phyloP scores from a whole-genome alignment of 2,329 filamentous ascomycete species.

The Colletotrichum ledebouriae region DNA sequence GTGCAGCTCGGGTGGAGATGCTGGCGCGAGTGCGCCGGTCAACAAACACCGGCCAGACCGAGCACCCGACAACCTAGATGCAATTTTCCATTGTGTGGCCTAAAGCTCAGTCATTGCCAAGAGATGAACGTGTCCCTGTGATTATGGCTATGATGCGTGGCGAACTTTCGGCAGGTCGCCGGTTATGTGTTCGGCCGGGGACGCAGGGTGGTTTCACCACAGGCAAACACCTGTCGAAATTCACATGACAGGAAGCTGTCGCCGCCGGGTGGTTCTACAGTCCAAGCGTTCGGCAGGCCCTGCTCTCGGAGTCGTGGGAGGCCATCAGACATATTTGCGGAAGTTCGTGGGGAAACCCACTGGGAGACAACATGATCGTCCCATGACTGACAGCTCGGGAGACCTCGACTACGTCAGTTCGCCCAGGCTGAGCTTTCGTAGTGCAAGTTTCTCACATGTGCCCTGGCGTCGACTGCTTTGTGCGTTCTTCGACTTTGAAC shows the following conservation, averaged over 20 bases:
- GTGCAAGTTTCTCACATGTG: conserved; percentile 4
- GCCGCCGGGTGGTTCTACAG: conserved; percentile 17
- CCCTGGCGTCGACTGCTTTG: not conserved
- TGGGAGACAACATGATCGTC: not conserved
- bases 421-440: not conserved
- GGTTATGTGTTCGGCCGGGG: conserved; percentile 11
- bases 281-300: conserved; percentile 28
- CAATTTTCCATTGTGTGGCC: not conserved
- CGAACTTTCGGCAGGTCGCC: conserved; percentile 7
- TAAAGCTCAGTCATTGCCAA: conserved; percentile 7
- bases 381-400: not conserved
- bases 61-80: not conserved
- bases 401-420: not conserved
- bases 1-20: conserved; percentile 3
- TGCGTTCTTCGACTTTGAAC: no score
- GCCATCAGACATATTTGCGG: not conserved
- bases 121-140: conserved; percentile 16
- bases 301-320: not conserved
- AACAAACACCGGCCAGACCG: not conserved
- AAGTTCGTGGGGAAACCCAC: conserved; percentile 3
- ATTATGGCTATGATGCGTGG: not conserved
- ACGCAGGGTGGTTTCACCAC: conserved; percentile 18
- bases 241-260: conserved; percentile 10
- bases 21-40: not conserved
- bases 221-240: not conserved